A percentile compares a stretch with the other conserved stretches of the same genome.
phyloP scores from a whole-genome alignment of 352 stramenopile species.

The Thalassiosira mediterranea region DNA sequence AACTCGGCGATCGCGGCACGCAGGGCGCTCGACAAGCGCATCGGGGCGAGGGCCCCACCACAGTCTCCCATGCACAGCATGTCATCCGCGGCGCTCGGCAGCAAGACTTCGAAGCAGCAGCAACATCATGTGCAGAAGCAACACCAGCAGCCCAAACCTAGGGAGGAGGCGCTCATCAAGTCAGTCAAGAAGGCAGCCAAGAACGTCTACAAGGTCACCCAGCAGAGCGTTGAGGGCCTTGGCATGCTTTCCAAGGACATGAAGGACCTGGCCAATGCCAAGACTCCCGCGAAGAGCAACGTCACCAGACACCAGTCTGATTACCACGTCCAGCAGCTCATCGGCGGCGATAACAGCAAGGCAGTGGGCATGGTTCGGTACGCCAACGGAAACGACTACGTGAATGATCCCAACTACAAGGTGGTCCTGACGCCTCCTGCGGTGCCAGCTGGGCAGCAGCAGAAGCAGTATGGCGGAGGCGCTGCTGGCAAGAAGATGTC shows the following conservation, averaged over 20 bases:
- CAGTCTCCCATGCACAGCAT: conserved; percentile 7
- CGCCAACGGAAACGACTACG: conserved; percentile 37
- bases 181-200: too few relatives aligned
- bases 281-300: conserved; percentile 30
- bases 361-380: neutral
- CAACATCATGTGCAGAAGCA: neutral
- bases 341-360: too few relatives aligned
- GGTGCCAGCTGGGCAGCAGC: neutral
- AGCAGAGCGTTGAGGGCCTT: conserved; percentile 16
- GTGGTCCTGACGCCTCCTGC: conserved; percentile 21
- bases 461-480: too few relatives aligned
- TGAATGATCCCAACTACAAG: conserved; percentile 43
- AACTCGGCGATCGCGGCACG: neutral
- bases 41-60: neutral
- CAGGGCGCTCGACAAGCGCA: neutral
- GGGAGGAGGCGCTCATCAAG: too few relatives aligned
- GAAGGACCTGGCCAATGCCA: conserved; percentile 20
- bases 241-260: neutral
- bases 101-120: neutral
- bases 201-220: conserved; percentile 3
- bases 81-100: neutral
- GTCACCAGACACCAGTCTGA: conserved; percentile 13
- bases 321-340: neutral
- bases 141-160: too few relatives aligned
- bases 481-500: neutral